Conservation (phyloP, 75 land plant genomes). For the Isoetes taiwanensis region DNA sequence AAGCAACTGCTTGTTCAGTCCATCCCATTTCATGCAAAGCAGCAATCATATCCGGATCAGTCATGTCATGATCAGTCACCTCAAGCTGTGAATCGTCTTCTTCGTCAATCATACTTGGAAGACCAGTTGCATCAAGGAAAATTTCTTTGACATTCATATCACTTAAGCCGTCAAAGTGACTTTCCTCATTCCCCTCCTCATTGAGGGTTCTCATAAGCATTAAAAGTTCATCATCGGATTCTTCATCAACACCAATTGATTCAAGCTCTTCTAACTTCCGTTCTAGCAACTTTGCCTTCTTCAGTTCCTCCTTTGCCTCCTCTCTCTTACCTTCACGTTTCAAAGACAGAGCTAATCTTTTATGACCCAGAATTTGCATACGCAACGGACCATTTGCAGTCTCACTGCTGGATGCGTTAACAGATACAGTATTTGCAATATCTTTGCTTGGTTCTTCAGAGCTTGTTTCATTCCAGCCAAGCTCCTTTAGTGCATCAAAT, state of each 20-base stretch:
- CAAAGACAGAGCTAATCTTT: background rate
- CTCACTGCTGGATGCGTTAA: constrained; percentile 13
- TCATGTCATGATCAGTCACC: constrained; percentile 71
- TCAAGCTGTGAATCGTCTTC: constrained; percentile 43
- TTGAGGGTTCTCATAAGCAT: constrained; percentile 49
- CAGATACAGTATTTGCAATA: constrained; percentile 25
- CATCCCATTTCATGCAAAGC: constrained; percentile 80
- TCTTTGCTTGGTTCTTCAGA: constrained; percentile 38
- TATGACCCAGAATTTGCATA: constrained; percentile 19
- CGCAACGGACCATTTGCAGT: constrained; percentile 6
- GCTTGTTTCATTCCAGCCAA: constrained; percentile 88
- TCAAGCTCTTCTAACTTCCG: constrained; percentile 67
- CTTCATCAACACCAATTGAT: constrained; percentile 45
- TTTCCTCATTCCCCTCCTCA: constrained; percentile 26
- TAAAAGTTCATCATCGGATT: constrained; percentile 79
- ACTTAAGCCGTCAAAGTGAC: background rate
- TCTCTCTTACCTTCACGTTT: background rate
- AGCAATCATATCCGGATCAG: constrained; percentile 69
- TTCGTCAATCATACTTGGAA: constrained; percentile 13
- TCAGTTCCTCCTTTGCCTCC: background rate
- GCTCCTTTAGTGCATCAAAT: constrained; percentile 51
- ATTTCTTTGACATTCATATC: background rate
- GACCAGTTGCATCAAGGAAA: constrained; percentile 1
- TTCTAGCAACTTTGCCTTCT: constrained; percentile 21
- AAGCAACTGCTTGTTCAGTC: constrained; percentile 64